Evolutionary conservation across 345 rosid species (phyloP).

Genomic region (Citrus maxima): DNA sequence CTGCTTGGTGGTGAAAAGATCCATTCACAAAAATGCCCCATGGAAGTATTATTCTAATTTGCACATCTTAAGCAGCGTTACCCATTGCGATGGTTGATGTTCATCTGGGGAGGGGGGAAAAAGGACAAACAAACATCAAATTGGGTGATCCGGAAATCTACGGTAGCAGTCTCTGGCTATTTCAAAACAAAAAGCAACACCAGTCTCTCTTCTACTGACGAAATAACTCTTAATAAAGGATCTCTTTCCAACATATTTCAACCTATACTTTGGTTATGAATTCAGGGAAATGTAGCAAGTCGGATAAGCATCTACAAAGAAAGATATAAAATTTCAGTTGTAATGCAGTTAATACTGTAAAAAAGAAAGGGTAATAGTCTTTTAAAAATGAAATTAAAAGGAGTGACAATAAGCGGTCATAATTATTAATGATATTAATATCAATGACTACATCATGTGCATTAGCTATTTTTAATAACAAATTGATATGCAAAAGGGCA

Average conservation of each 20-base stretch:
- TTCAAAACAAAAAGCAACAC: neutral
- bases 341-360: neutral
- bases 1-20: neutral
- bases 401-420: neutral
- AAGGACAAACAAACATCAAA: no score
- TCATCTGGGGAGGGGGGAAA: no score
- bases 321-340: neutral
- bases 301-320: neutral
- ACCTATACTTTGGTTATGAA: neutral
- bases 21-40: neutral
- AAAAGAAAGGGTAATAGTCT: neutral
- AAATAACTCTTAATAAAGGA: neutral
- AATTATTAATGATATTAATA: slow-evolving; percentile 1
- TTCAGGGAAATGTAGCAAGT: neutral
- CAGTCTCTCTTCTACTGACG: neutral
- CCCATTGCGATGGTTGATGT: neutral
- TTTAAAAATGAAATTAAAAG: neutral
- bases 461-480: neutral
- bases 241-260: neutral
- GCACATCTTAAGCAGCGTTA: neutral
- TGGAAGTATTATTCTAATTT: neutral
- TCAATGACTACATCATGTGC: neutral
- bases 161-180: neutral
- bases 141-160: neutral
- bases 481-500: neutral